phyloP scores from a whole-genome alignment of 2,329 filamentous ascomycete genomes.

The Diaporthe sp. region DNA sequence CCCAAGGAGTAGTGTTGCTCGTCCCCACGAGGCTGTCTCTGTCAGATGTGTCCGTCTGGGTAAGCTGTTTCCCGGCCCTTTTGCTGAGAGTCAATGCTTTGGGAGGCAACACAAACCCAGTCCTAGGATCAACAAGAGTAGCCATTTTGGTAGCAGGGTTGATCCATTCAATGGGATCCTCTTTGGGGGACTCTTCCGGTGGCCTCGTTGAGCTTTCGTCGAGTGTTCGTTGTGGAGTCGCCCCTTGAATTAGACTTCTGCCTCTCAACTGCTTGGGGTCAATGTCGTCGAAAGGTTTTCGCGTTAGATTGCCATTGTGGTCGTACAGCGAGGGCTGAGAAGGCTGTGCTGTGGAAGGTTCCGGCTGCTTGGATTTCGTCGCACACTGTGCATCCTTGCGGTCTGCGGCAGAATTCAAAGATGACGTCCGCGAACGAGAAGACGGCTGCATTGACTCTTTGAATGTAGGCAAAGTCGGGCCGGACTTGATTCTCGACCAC shows the following conservation, averaged over 20 bases:
- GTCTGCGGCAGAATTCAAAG: neutral
- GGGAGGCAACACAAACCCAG: conserved; percentile 59
- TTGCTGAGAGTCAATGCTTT: conserved; percentile 32
- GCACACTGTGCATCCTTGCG: neutral
- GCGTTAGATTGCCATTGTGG: conserved; percentile 56
- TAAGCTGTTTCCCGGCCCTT: conserved; percentile 34
- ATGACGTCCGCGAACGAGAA: conserved; percentile 19
- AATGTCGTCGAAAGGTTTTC: conserved; percentile 60
- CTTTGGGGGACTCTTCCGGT: conserved; percentile 31
- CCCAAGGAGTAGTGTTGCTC: conserved; percentile 60
- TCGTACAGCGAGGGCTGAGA: conserved; percentile 52
- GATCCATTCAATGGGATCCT: conserved; percentile 65
- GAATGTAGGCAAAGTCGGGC: conserved; percentile 45
- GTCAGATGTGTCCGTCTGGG: conserved; percentile 50
- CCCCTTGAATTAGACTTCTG: neutral
- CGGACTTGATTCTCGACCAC: conserved; percentile 53
- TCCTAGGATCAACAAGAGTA: conserved; percentile 67
- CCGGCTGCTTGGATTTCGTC: neutral
- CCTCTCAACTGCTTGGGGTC: conserved; percentile 34
- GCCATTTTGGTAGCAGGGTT: conserved; percentile 70
- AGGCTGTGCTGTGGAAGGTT: neutral
- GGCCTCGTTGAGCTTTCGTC: neutral
- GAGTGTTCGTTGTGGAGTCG: neutral
- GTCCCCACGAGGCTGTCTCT: conserved; percentile 42
- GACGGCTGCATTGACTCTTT: conserved; percentile 41